A percentile compares a stretch with the other conserved stretches of the same genome.
Conservation (phyloP, 2,329 filamentous ascomycete species). For the Salinomyces thailandicus region DNA sequence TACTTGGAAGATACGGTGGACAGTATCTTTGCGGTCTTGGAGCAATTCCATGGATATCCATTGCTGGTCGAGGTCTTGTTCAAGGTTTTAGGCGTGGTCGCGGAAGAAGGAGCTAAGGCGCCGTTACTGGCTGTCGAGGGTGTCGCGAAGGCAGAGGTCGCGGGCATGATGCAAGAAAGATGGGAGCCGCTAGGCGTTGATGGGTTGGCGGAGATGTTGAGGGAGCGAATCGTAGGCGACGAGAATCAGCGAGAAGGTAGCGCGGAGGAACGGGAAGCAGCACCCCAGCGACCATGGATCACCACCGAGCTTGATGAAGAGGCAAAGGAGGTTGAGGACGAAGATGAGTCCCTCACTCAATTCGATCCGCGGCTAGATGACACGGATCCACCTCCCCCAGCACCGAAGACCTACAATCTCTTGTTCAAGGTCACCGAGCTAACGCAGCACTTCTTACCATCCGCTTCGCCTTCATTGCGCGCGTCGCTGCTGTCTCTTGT, state of each 20-base stretch:
- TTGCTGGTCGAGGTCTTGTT: conserved; percentile 78
- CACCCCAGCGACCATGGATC: conserved; percentile 22
- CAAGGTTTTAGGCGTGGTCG: conserved; percentile 67
- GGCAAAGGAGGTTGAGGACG: conserved; percentile 16
- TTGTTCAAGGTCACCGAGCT: conserved; percentile 71
- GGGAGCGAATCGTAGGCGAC: conserved; percentile 16
- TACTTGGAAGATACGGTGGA: conserved; percentile 86
- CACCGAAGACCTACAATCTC: conserved; percentile 67
- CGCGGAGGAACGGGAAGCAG: conserved; percentile 5
- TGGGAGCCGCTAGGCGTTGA: conserved; percentile 29
- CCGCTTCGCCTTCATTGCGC: conserved; percentile 67
- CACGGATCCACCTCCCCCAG: conserved; percentile 43
- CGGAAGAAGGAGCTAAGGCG: conserved; percentile 63
- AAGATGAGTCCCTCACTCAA: conserved; percentile 16
- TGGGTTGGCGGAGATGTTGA: conserved; percentile 31
- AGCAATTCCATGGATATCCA: conserved; percentile 90
- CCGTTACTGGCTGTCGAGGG: conserved; percentile 37
- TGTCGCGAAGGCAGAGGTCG: conserved; percentile 4
- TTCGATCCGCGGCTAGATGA: conserved; percentile 15
- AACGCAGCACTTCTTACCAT: conserved; percentile 84
- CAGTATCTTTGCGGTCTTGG: conserved; percentile 85
- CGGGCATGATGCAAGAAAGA: conserved; percentile 3
- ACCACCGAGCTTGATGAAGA: conserved; percentile 29
- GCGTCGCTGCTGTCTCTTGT: conserved; percentile 70
- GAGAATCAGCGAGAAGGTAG: conserved; percentile 20